These are phyloP conservation scores for Phyllosticta citriasiana DNA, from an alignment of 2,329 filamentous ascomycete genomes.

Conservation along the genomic window DNA sequence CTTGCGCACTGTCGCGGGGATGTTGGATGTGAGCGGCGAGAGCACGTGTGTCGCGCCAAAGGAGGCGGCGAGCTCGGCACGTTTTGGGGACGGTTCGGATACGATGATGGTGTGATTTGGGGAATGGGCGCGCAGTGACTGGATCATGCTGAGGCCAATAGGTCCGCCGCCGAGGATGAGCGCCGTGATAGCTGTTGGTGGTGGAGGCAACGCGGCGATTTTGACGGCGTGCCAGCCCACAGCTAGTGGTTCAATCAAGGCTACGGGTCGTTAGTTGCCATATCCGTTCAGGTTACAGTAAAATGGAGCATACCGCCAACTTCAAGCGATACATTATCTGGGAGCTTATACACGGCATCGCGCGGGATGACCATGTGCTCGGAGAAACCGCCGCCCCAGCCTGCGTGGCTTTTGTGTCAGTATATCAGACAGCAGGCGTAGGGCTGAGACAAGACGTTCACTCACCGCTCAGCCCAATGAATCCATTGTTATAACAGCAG, in stretches of 20 bases:
- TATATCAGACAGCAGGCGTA: not conserved
- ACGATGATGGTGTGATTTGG: constrained; percentile 41
- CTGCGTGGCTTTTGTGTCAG: constrained; percentile 11
- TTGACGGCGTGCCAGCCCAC: constrained; percentile 49
- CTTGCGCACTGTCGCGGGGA: constrained; percentile 34
- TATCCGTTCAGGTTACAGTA: not conserved
- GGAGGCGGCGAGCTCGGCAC: constrained; percentile 39
- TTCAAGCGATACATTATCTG: constrained; percentile 42
- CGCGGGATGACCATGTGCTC: constrained; percentile 43
- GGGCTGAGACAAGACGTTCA: not conserved
- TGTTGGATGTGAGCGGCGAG: constrained; percentile 40
- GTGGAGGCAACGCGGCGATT: constrained; percentile 37
- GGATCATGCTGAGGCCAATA: constrained; percentile 43
- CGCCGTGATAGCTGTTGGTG: constrained; percentile 29
- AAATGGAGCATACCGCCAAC: constrained; percentile 27
- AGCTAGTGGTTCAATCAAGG: constrained; percentile 44
- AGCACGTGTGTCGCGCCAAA: constrained; percentile 45
- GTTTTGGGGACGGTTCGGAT: constrained; percentile 38
- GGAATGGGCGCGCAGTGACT: constrained; percentile 34
- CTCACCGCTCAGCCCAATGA: constrained; percentile 40
- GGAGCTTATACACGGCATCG: constrained; percentile 36
- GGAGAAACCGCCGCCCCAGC: constrained; percentile 44
- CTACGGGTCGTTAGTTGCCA: constrained; percentile 16
- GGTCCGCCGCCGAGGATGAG: constrained; percentile 45
- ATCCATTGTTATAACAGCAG: constrained; percentile 45